Evolutionary conservation across 1,139 yeast species (phyloP).

Genomic region (Magnusiomyces tetraspermus): DNA sequence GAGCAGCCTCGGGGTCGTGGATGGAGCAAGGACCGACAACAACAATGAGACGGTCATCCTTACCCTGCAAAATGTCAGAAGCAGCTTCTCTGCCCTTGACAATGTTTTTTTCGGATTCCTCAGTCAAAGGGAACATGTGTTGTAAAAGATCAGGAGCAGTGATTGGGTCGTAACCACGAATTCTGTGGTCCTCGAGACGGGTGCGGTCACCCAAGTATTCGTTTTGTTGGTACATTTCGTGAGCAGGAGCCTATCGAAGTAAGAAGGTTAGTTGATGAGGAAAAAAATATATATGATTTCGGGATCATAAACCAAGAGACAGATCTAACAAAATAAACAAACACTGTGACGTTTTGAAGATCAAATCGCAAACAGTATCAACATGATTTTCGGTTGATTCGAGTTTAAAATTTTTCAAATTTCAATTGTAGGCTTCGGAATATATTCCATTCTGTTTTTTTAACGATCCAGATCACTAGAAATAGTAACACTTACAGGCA

Average conservation of each 20-base stretch:
- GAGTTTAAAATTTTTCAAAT: too few species aligned
- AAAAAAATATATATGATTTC: too few species aligned
- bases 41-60: slow-evolving; percentile 73
- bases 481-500: too few species aligned
- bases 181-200: slow-evolving; percentile 81
- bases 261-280: too few species aligned
- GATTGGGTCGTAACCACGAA: slow-evolving; percentile 82
- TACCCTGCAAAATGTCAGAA: slow-evolving; percentile 57
- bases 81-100: slow-evolving; percentile 69
- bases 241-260: neutral
- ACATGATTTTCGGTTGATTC: too few species aligned
- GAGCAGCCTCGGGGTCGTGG: slow-evolving; percentile 82
- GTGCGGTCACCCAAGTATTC: slow-evolving; percentile 27
- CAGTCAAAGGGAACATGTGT: slow-evolving; percentile 64
- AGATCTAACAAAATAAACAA: too few species aligned
- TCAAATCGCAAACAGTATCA: too few species aligned
- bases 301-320: too few species aligned
- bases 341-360: too few species aligned
- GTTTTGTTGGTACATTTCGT: slow-evolving; percentile 13
- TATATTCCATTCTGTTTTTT: too few species aligned
- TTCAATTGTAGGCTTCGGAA: too few species aligned
- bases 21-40: slow-evolving; percentile 94
- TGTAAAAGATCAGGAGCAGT: slow-evolving; percentile 81
- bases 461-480: too few species aligned
- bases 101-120: slow-evolving; percentile 55